These are phyloP conservation scores for Eucalyptus shirleyi DNA, from an alignment of 345 rosid species.

Conservation along the genomic window DNA sequence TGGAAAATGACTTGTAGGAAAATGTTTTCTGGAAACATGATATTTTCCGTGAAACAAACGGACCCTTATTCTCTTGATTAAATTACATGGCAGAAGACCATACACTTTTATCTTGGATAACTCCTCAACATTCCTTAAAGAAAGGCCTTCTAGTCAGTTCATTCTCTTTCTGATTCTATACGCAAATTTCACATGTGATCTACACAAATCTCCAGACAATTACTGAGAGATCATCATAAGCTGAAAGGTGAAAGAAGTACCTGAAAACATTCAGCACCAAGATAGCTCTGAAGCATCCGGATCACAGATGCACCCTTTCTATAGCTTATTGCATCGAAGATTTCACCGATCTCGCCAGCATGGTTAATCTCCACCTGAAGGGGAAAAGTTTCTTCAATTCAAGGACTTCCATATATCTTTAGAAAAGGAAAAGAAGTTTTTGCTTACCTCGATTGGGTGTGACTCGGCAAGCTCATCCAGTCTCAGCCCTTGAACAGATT, in stretches of 20 bases:
- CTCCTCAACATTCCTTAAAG: background rate
- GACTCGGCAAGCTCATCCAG: conserved; percentile 93
- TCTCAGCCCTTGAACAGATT: conserved; percentile 74
- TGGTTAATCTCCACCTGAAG: conserved; percentile 80
- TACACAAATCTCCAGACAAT: background rate
- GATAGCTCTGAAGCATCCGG: conserved; percentile 93
- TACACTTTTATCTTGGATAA: background rate
- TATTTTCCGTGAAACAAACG: no score
- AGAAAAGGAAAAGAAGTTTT: background rate
- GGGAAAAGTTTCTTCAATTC: background rate
- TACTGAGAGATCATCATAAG: background rate
- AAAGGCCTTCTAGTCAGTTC: background rate
- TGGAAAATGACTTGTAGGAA: no score
- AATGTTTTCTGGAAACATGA: no score
- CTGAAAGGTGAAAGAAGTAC: conserved; percentile 10
- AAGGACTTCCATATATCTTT: background rate
- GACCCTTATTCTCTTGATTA: background rate
- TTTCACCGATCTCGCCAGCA: conserved; percentile 80
- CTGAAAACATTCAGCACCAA: conserved; percentile 91
- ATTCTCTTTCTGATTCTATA: background rate
- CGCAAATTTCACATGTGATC: background rate
- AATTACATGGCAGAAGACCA: background rate
- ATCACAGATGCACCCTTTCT: conserved; percentile 90
- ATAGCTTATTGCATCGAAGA: conserved; percentile 92
- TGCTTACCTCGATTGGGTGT: conserved; percentile 90